Percentiles rank a stretch among this genome's conserved stretches.
Evolutionary conservation across 495 filamentous ascomycete genomes (phyloP).

Genomic region (Neurospora sublineolata): DNA sequence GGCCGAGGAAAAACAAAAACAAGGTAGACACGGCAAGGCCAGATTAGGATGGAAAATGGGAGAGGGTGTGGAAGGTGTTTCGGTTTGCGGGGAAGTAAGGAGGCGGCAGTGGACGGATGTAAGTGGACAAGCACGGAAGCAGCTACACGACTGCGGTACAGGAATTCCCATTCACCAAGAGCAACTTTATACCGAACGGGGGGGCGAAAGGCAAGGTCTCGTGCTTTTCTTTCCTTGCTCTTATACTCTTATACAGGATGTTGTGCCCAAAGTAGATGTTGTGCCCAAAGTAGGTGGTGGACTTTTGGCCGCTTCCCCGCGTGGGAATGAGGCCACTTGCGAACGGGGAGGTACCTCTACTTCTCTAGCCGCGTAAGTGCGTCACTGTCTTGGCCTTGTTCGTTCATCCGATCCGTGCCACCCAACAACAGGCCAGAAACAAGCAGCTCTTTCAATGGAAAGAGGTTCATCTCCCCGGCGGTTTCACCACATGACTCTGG

Average conservation of each 20-base stretch:
- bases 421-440: background rate
- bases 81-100: background rate
- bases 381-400: background rate
- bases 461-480: background rate
- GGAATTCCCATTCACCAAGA: background rate
- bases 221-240: background rate
- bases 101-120: background rate
- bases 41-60: background rate
- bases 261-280: background rate
- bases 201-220: background rate
- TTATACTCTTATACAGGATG: background rate
- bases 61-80: background rate
- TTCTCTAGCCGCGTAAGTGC: background rate
- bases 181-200: background rate
- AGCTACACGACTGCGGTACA: background rate
- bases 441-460: background rate
- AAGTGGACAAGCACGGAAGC: background rate
- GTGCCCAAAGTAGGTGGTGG: background rate
- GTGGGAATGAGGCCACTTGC: background rate
- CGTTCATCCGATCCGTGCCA: background rate
- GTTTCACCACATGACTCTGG: background rate
- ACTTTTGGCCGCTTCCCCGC: background rate
- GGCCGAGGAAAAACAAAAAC: background rate
- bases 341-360: background rate
- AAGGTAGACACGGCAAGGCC: background rate